Evolutionary conservation across 1,284 basidiomycete genomes (phyloP), one percentile per base, ranked within the genome.

Genomic region (Boletus semigastroideus): DNA sequence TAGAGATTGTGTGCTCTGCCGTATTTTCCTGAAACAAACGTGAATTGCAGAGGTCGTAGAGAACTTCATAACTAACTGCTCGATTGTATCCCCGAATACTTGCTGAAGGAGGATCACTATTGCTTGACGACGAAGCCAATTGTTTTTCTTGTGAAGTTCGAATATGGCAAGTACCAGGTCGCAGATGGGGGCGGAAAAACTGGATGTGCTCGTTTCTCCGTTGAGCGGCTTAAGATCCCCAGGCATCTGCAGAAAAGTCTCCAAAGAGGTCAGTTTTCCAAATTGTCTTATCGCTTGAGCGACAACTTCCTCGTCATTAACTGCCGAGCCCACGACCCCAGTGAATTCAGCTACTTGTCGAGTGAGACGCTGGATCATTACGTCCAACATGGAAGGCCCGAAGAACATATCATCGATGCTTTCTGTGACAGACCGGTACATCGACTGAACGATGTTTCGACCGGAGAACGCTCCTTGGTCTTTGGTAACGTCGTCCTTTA

Each of bases 41-140:
- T 55, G 22, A 58, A 47, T 46, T 20, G 27, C 30, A 25, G 17
- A 6, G 14, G 37, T 10, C 17, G 37, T 10, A 34, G 4, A 36
- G 44, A 45, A 20, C 36, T 36, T 52, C 34, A 37, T 17, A 43
- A 67, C 78, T 60, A 51, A 94, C 92, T 93, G 77, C 71, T 99
- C 96, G 58, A 98, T 94, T 0, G 96, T 98, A 11, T 91, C 90
- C 7, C 95, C 96, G 5, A 99, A 77, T 5, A 98, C 85, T 66
- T 98, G 95, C 69, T 98, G 96, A 43, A 98, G 74, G 54, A 98
- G 93, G 51, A 98, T 92, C 13, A 98, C 90, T 59, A 98, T 93
- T 2, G 96, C 95, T 69, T 98, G 95, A n/a, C 93, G 79, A 46
- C 95, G 78, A 30, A 98, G 75, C 96, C 96, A 99, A 59, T 95